Conservation (phyloP, 2,329 filamentous ascomycete genomes). For the Domatiomyces globalis region DNA sequence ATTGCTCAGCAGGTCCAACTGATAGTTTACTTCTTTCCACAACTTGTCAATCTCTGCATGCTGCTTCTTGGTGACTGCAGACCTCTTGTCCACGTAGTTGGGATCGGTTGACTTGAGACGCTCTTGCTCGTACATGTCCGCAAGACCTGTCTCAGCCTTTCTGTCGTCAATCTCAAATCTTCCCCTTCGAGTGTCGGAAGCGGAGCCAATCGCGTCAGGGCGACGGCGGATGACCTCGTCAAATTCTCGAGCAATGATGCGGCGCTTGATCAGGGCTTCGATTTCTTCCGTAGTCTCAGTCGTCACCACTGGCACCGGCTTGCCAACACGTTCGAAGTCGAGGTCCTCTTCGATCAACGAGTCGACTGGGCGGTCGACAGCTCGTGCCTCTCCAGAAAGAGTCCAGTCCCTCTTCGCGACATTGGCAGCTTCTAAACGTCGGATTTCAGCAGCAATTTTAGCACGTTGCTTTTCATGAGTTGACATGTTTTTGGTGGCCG, state of each 20-base stretch:
- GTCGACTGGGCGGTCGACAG: constrained; percentile 69
- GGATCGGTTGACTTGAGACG: constrained; percentile 67
- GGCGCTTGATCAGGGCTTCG: constrained; percentile 83
- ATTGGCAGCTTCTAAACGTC: constrained; percentile 74
- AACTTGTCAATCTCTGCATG: constrained; percentile 69
- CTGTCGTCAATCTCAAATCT: constrained; percentile 71
- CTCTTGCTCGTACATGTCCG: constrained; percentile 88
- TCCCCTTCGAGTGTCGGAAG: constrained; percentile 50
- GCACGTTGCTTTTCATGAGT: constrained; percentile 77
- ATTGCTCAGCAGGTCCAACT: constrained; percentile 77
- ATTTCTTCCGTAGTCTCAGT: constrained; percentile 81
- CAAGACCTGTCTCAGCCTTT: constrained; percentile 75
- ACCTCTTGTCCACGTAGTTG: constrained; percentile 63
- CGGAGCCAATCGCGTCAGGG: constrained; percentile 55
- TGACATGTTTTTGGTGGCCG: constrained; percentile 34
- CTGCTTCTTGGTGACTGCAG: constrained; percentile 68
- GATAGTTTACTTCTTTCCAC: constrained; percentile 67
- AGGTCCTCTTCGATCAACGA: constrained; percentile 88
- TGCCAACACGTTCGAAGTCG: constrained; percentile 89
- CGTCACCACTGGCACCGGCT: constrained; percentile 87
- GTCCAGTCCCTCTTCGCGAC: constrained; percentile 87
- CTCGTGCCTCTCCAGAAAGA: constrained; percentile 72
- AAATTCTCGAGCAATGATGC: constrained; percentile 79
- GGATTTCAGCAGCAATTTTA: constrained; percentile 78
- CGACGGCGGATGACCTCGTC: constrained; percentile 77